These are phyloP conservation scores for Byssochlamys sp. DNA, from an alignment of 2,329 filamentous ascomycete genomes.

Conservation along the genomic window DNA sequence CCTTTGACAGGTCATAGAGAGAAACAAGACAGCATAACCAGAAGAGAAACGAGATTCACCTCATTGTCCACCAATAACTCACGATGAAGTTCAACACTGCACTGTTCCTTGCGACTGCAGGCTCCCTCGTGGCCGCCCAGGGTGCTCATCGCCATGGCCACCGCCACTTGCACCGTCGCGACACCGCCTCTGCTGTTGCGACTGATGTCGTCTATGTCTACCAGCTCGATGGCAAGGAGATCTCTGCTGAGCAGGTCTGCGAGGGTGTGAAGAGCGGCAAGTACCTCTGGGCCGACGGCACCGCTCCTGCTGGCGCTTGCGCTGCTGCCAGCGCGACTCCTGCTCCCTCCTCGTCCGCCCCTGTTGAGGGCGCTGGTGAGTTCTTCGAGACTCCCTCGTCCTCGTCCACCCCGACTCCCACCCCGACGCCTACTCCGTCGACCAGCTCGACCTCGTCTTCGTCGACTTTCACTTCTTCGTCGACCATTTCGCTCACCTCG, in stretches of 20 bases:
- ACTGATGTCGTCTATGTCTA: background rate
- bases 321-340: background rate
- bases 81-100: background rate
- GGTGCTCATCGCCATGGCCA: background rate
- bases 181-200: background rate
- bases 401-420: conserved; percentile 7
- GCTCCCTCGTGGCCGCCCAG: background rate
- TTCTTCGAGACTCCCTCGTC: conserved; percentile 3
- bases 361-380: background rate
- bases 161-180: background rate
- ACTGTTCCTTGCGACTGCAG: background rate
- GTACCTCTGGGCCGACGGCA: background rate
- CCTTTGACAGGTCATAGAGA: background rate
- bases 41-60: background rate
- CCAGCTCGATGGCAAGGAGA: background rate
- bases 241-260: background rate
- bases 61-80: background rate
- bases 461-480: background rate
- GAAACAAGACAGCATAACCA: background rate
- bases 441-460: background rate
- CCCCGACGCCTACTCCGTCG: background rate
- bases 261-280: background rate
- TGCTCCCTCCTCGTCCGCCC: background rate
- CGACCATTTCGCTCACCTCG: background rate
- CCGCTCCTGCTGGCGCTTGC: background rate